Conservation (phyloP, 2,329 filamentous ascomycete species). For the Penicillium sp. region DNA sequence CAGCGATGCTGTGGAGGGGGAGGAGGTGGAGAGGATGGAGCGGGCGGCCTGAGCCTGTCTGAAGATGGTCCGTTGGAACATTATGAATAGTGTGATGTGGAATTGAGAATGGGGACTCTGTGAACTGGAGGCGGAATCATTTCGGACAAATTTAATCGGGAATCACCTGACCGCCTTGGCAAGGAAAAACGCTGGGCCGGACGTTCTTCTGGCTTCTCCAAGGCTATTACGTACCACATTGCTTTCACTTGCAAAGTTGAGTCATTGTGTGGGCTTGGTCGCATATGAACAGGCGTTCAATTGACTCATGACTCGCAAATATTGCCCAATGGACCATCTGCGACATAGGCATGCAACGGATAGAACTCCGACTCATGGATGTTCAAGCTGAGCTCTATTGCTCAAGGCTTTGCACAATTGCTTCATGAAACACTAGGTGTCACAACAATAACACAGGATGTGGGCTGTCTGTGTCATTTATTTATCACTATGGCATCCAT, state of each 20-base stretch:
- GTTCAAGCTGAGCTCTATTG: background rate
- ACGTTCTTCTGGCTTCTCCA: background rate
- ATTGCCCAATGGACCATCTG: background rate
- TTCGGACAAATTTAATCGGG: slow-evolving; percentile 8
- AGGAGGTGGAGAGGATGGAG: slow-evolving; percentile 27
- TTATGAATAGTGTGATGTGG: slow-evolving; percentile 21
- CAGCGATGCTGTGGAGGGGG: slow-evolving; percentile 32
- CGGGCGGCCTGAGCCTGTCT: slow-evolving; percentile 41
- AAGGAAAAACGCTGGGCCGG: slow-evolving; percentile 8
- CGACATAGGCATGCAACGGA: too few species aligned
- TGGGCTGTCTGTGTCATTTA: background rate
- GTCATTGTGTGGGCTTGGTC: background rate
- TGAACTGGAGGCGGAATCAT: background rate
- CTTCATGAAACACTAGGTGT: too few species aligned
- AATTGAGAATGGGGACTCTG: slow-evolving; percentile 2
- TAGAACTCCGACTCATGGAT: background rate
- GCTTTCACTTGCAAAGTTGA: too few species aligned
- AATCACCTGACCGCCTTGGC: slow-evolving; percentile 6
- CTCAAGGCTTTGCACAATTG: background rate
- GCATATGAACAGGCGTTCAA: background rate
- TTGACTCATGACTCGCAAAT: background rate
- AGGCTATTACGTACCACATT: background rate
- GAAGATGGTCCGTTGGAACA: slow-evolving; percentile 44
- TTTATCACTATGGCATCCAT: background rate
- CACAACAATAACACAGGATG: background rate